Conservation (phyloP, 768 basidiomycete genomes). For the Cyclocybe aegerita region DNA sequence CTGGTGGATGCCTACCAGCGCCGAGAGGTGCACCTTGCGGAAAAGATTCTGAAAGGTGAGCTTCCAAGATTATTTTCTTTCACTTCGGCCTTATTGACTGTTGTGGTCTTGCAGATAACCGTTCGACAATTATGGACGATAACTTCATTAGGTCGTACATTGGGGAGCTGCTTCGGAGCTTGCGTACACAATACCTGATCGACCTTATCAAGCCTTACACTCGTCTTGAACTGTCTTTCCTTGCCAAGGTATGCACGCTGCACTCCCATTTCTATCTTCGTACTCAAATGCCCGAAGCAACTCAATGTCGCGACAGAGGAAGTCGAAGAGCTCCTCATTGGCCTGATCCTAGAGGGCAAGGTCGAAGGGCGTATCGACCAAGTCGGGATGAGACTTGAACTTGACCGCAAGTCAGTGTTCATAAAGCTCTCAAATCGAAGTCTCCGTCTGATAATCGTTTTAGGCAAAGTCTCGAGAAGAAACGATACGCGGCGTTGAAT, state of each 20-base stretch:
- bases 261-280: neutral
- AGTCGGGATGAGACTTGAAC: conserved; percentile 87
- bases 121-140: conserved; percentile 95
- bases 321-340: conserved; percentile 91
- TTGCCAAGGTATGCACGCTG: conserved; percentile 67
- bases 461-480: conserved; percentile 86
- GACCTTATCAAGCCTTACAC: conserved; percentile 99
- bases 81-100: neutral
- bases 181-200: conserved; percentile 95
- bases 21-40: conserved; percentile 95
- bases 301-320: conserved; percentile 90
- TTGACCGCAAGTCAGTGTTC: conserved; percentile 75
- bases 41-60: conserved; percentile 88
- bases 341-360: conserved; percentile 94
- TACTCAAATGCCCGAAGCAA: conserved; percentile 57
- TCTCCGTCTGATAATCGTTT: conserved; percentile 7
- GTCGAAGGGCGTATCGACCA: conserved; percentile 97
- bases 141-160: conserved; percentile 94
- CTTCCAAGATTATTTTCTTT: neutral
- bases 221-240: conserved; percentile 87
- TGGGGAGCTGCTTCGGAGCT: conserved; percentile 89
- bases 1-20: conserved; percentile 96
- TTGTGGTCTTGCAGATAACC: conserved; percentile 63
- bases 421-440: conserved; percentile 18
- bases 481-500: conserved; percentile 76